Evolutionary conservation across 352 stramenopile genomes (phyloP).

Genomic region (Pythium oligandrum): DNA sequence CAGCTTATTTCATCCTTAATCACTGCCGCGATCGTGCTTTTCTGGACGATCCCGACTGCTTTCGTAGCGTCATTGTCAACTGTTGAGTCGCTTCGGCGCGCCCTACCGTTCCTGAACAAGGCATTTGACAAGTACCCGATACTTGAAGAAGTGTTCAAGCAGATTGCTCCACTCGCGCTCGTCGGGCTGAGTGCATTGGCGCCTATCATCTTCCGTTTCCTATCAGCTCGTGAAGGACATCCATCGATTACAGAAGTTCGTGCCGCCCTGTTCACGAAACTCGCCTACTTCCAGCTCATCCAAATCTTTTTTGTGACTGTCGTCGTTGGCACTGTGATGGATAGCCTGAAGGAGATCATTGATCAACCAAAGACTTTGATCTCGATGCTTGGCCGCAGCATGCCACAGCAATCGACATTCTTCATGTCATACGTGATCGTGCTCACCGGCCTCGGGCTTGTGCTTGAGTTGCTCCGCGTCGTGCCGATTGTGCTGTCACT

Average conservation of each 20-base stretch:
- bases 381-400: constrained; percentile 62
- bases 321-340: constrained; percentile 68
- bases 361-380: constrained; percentile 69
- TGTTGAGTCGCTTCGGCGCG: constrained; percentile 55
- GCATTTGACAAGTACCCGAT: constrained; percentile 58
- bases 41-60: constrained; percentile 80
- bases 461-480: constrained; percentile 60
- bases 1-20: constrained; percentile 44
- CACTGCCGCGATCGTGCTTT: constrained; percentile 66
- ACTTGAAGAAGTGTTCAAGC: constrained; percentile 62
- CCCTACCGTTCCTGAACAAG: constrained; percentile 59
- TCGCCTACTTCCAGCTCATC: constrained; percentile 78
- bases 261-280: constrained; percentile 65
- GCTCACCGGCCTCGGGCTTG: constrained; percentile 49
- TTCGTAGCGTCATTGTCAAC: constrained; percentile 70
- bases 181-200: constrained; percentile 57
- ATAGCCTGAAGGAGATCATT: constrained; percentile 66
- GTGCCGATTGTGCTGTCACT: constrained; percentile 39
- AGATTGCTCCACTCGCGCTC: constrained; percentile 62
- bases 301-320: constrained; percentile 84
- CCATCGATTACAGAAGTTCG: constrained; percentile 60
- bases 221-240: constrained; percentile 65
- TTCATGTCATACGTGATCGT: constrained; percentile 84
- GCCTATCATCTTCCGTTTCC: constrained; percentile 53
- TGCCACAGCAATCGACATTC: constrained; percentile 79